Conservation (phyloP, 192 early-diverging fungal species). For the Chytriomyces confervae region DNA sequence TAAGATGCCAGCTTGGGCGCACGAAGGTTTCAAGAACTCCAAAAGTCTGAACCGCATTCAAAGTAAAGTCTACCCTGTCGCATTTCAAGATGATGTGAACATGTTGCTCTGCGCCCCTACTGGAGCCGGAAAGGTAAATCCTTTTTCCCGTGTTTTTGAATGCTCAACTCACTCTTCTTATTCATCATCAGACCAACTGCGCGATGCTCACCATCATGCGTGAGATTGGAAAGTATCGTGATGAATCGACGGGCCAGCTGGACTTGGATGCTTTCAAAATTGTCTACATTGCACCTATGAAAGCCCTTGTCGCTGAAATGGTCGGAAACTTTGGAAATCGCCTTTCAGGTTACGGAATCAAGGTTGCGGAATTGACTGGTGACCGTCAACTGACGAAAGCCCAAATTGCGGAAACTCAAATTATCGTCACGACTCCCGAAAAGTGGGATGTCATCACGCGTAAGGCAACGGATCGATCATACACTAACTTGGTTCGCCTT, state of each 20-base stretch:
- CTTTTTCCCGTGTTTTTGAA: background rate
- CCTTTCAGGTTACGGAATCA: slow-evolving; percentile 78
- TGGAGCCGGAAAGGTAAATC: slow-evolving; percentile 83
- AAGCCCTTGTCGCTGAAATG: slow-evolving; percentile 98
- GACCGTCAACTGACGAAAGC: slow-evolving; percentile 96
- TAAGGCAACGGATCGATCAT: slow-evolving; percentile 90
- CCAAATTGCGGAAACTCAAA: slow-evolving; percentile 93
- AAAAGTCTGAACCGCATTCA: slow-evolving; percentile 87
- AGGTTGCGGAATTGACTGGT: slow-evolving; percentile 95
- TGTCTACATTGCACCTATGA: slow-evolving; percentile 99
- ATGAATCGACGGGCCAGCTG: slow-evolving; percentile 74
- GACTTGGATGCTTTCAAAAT: slow-evolving; percentile 91
- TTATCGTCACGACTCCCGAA: slow-evolving; percentile 98
- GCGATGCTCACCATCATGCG: slow-evolving; percentile 95
- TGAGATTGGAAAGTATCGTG: slow-evolving; percentile 81
- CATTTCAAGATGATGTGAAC: slow-evolving; percentile 89
- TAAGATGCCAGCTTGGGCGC: slow-evolving; percentile 81
- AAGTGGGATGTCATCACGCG: slow-evolving; percentile 99
- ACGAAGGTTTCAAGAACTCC: slow-evolving; percentile 72
- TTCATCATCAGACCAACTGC: slow-evolving; percentile 75
- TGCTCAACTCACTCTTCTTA: background rate
- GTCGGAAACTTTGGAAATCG: slow-evolving; percentile 85
- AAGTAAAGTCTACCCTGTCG: slow-evolving; percentile 83
- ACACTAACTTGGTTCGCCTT: slow-evolving; percentile 86
- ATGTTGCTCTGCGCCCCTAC: slow-evolving; percentile 98